Percentiles rank a stretch among this genome's conserved stretches.
Conservation (phyloP, 2,329 filamentous ascomycete genomes). For the Fusarium sulawesiense region DNA sequence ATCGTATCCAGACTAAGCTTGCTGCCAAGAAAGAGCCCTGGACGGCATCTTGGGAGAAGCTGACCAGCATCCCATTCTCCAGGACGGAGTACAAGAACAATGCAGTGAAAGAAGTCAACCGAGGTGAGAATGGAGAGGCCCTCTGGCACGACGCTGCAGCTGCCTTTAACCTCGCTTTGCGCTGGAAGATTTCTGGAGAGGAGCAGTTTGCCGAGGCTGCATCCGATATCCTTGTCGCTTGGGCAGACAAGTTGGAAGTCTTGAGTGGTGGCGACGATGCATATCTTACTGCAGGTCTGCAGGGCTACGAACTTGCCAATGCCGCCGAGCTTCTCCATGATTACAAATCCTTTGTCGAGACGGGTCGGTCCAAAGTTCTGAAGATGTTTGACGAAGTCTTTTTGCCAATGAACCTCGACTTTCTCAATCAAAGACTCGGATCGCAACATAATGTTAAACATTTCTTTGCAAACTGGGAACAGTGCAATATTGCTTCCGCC, state of each 20-base stretch:
- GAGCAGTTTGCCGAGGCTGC: not conserved
- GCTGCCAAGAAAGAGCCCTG: conserved; percentile 1
- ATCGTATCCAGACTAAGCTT: not conserved
- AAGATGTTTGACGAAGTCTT: not conserved
- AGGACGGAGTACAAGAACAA: not conserved
- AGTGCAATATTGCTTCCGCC: conserved; percentile 27
- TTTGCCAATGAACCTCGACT: conserved; percentile 5
- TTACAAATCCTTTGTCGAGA: conserved; percentile 35
- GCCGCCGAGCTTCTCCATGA: conserved; percentile 56
- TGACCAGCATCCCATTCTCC: not conserved
- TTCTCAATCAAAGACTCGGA: not conserved
- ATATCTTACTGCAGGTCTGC: conserved; percentile 55
- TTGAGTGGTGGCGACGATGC: not conserved
- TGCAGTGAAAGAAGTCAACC: not conserved
- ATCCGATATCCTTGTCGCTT: not conserved
- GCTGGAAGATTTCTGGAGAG: not conserved
- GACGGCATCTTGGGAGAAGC: not conserved
- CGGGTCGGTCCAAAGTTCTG: not conserved
- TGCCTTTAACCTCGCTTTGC: conserved; percentile 1
- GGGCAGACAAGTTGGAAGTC: not conserved
- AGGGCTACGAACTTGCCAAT: conserved; percentile 61
- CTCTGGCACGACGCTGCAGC: conserved; percentile 9
- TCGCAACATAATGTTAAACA: conserved; percentile 16
- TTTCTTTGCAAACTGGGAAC: conserved; percentile 29
- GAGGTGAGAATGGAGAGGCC: not conserved